phyloP scores from a whole-genome alignment of 108 stramenopile species.

The Chaetoceros tenuissimus region DNA sequence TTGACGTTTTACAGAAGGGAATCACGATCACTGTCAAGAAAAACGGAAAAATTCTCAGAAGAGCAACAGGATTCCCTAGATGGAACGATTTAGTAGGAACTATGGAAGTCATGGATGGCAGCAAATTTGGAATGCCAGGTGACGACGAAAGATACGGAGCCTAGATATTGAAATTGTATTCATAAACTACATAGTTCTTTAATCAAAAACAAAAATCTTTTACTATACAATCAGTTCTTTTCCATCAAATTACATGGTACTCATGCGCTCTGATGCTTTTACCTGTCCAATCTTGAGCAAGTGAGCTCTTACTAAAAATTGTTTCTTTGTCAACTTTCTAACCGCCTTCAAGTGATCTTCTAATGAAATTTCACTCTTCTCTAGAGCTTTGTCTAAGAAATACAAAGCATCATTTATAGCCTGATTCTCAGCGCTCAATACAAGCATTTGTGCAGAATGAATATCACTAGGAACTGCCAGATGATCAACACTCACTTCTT shows the following conservation, averaged over 20 bases:
- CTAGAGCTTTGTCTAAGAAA: slow-evolving; percentile 72
- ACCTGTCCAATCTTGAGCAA: slow-evolving; percentile 1
- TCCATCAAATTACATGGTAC: too few relatives aligned
- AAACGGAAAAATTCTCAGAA: slow-evolving; percentile 70
- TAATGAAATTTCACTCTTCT: slow-evolving; percentile 43
- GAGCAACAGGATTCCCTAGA: slow-evolving; percentile 69
- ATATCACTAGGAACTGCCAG: slow-evolving; percentile 41
- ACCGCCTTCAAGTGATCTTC: slow-evolving; percentile 69
- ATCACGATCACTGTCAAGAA: slow-evolving; percentile 72
- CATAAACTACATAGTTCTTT: too few relatives aligned
- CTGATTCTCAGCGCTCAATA: slow-evolving; percentile 58
- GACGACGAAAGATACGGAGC: slow-evolving; percentile 39
- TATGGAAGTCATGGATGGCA: slow-evolving; percentile 77
- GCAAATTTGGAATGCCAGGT: slow-evolving; percentile 69
- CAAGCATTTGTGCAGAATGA: slow-evolving; percentile 61
- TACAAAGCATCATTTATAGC: slow-evolving; percentile 73
- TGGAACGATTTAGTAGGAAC: slow-evolving; percentile 47
- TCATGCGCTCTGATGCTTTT: background rate
- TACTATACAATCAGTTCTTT: too few relatives aligned
- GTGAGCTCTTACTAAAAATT: slow-evolving; percentile 61
- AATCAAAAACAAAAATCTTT: too few relatives aligned
- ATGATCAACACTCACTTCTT: slow-evolving; percentile 20
- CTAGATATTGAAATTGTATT: background rate
- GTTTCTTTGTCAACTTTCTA: slow-evolving; percentile 64
- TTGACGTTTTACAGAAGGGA: slow-evolving; percentile 68